Evolutionary conservation across 371 early-diverging fungal species (phyloP).

Genomic region (Circinella minor): DNA sequence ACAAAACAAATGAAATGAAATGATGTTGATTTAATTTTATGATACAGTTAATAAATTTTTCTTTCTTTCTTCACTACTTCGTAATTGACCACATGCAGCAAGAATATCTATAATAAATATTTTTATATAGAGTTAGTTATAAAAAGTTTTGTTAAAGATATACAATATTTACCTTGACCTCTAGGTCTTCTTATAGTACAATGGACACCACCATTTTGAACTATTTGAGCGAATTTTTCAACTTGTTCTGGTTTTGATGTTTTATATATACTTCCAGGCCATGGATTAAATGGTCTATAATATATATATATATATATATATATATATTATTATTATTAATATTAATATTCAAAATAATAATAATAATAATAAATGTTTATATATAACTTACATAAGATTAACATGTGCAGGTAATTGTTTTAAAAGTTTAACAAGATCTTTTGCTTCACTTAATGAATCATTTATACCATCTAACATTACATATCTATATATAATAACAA

Average conservation of each 20-base stretch:
- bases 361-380: neutral
- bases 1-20: too few relatives aligned
- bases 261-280: slow-evolving; percentile 74
- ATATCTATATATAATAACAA: slow-evolving; percentile 50
- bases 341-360: neutral
- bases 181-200: slow-evolving; percentile 63
- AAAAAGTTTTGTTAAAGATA: neutral
- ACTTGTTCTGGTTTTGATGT: slow-evolving; percentile 57
- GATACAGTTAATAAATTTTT: neutral
- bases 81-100: slow-evolving; percentile 80
- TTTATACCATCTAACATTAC: slow-evolving; percentile 87
- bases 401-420: slow-evolving; percentile 78
- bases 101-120: slow-evolving; percentile 59
- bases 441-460: slow-evolving; percentile 74
- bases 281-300: slow-evolving; percentile 75
- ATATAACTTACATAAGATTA: slow-evolving; percentile 73
- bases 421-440: slow-evolving; percentile 64
- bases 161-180: slow-evolving; percentile 58
- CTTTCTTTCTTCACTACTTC: slow-evolving; percentile 37
- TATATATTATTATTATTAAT: too few relatives aligned
- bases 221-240: slow-evolving; percentile 52
- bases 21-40: neutral
- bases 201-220: slow-evolving; percentile 51
- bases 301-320: too few relatives aligned
- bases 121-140: neutral